Evolutionary conservation across 306 rosid genomes (phyloP), one percentile per base, ranked within the genome.

Genomic region (Dryas alaskensis): DNA sequence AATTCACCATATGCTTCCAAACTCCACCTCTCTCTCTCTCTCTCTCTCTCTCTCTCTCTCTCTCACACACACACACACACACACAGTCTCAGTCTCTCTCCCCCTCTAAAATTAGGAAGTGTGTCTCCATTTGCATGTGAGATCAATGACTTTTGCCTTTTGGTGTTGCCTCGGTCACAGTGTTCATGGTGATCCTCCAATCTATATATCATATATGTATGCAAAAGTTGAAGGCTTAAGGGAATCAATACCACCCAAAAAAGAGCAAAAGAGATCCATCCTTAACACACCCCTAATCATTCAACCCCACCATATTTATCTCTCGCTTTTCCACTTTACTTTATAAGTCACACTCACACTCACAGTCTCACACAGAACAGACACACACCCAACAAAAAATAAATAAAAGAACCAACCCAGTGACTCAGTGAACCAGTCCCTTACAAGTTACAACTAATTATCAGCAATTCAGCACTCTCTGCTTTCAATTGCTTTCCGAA

Each of bases 231-330:
- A 2, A 51, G 60, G 73, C 72, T 49, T 16, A 27, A 52, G 6
- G 54, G 75, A 70, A 70, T 55, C 65, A 70, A 70, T 19, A 7
- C 49, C 62, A 25, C 50, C 65, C 75, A 10, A 17, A 53, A 70
- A 40, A 48, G 25, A 27, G 2, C 16, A 31, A 74, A 84, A 77
- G 72, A 60, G 53, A 74, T 81, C 45, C 45, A 44, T 73, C 69
- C 79, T 79, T 46, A 68, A 72, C 86, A 77, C 69, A 39, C 69
- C 82, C 80, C 79, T 85, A 82, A 86, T 88, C 88, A 88, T 69
- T 85, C 79, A 65, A 63, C 89, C 92, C 80, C 88, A 81, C 85
- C 79, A 67, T 66, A 70, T 57, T 75, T 71, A 75, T 69, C 70
- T 58, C 72, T 71, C 39, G 8, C 84, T 77, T 76, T 84, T 70